Percentiles rank a stretch among this genome's conserved stretches.
These are phyloP conservation scores for Daldinia sp. DNA, from an alignment of 2,329 filamentous ascomycete genomes.

Conservation along the genomic window DNA sequence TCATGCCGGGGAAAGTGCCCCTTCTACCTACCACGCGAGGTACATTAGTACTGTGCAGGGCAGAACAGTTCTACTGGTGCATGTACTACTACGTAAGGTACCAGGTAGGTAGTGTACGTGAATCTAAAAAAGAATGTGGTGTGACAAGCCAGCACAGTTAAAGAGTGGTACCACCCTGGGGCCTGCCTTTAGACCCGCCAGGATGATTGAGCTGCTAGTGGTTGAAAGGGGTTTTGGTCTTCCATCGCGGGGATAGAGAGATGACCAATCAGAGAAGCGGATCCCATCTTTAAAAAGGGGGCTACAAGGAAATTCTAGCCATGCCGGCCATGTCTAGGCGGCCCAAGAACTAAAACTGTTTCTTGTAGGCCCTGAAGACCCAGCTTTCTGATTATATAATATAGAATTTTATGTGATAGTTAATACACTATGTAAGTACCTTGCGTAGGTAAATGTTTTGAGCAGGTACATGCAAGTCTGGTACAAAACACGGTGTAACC, in stretches of 20 bases:
- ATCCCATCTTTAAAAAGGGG: conserved; percentile 8
- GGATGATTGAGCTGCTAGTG: conserved; percentile 23
- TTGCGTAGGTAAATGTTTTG: too few species aligned
- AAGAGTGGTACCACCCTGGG: conserved; percentile 40
- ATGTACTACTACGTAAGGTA: not conserved
- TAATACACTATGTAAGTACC: too few species aligned
- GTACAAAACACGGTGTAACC: conserved; percentile 1
- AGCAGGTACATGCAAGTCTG: not conserved
- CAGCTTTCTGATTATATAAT: not conserved
- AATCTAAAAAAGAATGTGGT: conserved; percentile 34
- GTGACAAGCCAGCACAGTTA: conserved; percentile 39
- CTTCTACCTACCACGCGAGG: not conserved
- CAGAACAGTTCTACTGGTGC: conserved; percentile 5
- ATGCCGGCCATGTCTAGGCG: not conserved
- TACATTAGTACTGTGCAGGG: not conserved
- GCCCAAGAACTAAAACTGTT: not conserved
- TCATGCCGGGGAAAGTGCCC: conserved; percentile 6
- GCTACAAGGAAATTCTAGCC: not conserved
- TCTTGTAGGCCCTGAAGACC: not conserved
- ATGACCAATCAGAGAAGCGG: conserved; percentile 27
- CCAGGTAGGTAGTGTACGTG: not conserved
- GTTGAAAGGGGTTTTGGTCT: conserved; percentile 28
- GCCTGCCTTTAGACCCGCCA: conserved; percentile 4
- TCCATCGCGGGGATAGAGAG: conserved; percentile 31
- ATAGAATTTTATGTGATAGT: not conserved